phyloP scores from a whole-genome alignment of 2,329 filamentous ascomycete species.

The Pseudofabraea citricarpa region DNA sequence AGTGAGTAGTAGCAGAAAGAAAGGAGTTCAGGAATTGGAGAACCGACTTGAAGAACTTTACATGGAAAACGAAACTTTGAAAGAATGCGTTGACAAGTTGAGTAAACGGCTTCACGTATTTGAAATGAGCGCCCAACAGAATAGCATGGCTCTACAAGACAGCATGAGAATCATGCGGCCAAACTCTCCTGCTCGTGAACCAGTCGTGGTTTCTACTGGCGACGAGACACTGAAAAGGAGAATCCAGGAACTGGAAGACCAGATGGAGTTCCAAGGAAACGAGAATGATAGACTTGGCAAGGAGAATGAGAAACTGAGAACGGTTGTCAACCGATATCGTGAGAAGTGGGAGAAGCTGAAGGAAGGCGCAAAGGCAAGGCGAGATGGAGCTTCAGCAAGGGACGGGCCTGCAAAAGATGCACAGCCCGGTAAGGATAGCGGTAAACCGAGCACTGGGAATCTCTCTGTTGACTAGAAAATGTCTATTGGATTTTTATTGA shows the following conservation, averaged over 20 bases:
- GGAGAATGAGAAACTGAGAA: slow-evolving; percentile 55
- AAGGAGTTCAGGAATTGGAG: slow-evolving; percentile 39
- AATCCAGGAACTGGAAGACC: slow-evolving; percentile 63
- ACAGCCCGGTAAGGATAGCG: background rate
- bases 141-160: slow-evolving; percentile 79
- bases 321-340: slow-evolving; percentile 50
- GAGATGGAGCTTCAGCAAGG: slow-evolving; percentile 15
- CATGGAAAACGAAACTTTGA: slow-evolving; percentile 82
- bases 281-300: slow-evolving; percentile 59
- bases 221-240: slow-evolving; percentile 44
- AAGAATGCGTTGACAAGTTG: slow-evolving; percentile 79
- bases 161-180: slow-evolving; percentile 64
- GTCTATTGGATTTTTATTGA: too few species aligned
- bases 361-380: slow-evolving; percentile 49
- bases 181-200: slow-evolving; percentile 40
- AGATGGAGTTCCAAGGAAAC: slow-evolving; percentile 50
- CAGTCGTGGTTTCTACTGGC: slow-evolving; percentile 9
- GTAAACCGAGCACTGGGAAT: too few species aligned
- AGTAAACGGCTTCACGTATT: slow-evolving; percentile 87
- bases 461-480: too few species aligned
- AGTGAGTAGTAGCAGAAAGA: slow-evolving; percentile 31
- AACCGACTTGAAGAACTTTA: slow-evolving; percentile 85
- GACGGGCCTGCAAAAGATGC: background rate
- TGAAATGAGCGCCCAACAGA: slow-evolving; percentile 86
- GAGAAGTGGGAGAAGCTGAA: slow-evolving; percentile 67